Conservation (phyloP, 1,284 basidiomycete genomes). For the Hymenochaete sp. region DNA sequence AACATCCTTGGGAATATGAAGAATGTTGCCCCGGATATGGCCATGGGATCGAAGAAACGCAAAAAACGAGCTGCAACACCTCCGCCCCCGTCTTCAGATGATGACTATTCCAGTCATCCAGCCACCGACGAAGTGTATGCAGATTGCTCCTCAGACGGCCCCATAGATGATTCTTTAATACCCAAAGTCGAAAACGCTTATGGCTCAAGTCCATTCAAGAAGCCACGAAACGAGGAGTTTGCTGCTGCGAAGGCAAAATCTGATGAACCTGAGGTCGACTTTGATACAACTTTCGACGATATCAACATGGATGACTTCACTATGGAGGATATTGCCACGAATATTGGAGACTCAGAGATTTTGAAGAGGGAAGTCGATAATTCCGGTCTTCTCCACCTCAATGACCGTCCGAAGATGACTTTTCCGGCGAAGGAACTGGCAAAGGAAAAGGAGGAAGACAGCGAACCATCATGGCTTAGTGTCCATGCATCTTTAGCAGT, state of each 20-base stretch:
- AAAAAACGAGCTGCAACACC: slow-evolving; percentile 39
- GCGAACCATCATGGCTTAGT: slow-evolving; percentile 63
- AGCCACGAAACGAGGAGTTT: slow-evolving; percentile 40
- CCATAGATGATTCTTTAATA: slow-evolving; percentile 50
- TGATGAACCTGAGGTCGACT: slow-evolving; percentile 47
- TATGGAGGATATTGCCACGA: slow-evolving; percentile 32
- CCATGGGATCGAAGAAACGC: slow-evolving; percentile 47
- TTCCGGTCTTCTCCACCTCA: slow-evolving; percentile 20
- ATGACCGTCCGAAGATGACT: slow-evolving; percentile 15
- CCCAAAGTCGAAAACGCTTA: slow-evolving; percentile 34
- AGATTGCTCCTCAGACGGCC: slow-evolving; percentile 51
- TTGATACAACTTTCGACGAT: slow-evolving; percentile 43
- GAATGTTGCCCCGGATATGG: slow-evolving; percentile 28
- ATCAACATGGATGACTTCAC: slow-evolving; percentile 52
- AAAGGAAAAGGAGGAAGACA: slow-evolving; percentile 34
- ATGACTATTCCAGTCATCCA: slow-evolving; percentile 21
- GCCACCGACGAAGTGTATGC: slow-evolving; percentile 25
- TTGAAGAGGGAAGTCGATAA: slow-evolving; percentile 24
- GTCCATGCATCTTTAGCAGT: slow-evolving; percentile 66
- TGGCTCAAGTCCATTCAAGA: slow-evolving; percentile 57
- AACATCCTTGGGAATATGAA: slow-evolving; percentile 59
- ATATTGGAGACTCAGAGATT: slow-evolving; percentile 26
- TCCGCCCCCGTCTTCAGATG: slow-evolving; percentile 18
- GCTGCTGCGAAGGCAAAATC: slow-evolving; percentile 48
- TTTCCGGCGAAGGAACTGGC: slow-evolving; percentile 21